Base-by-base conservation (phyloP, 2,329 filamentous ascomycete species). In the Aspergillus sp. region DNA sequence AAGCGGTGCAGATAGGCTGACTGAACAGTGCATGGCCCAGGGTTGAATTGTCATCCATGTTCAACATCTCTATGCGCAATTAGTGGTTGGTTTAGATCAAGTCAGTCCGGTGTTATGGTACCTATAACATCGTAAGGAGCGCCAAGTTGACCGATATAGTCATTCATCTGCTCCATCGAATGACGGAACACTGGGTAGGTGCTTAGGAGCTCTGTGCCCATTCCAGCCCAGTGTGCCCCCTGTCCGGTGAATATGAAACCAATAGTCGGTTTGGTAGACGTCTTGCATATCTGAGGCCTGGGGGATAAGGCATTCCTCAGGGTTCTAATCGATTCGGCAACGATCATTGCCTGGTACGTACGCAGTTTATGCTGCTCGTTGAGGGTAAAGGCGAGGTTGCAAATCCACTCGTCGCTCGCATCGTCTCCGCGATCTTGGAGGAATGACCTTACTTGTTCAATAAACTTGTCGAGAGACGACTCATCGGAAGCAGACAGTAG, bases 191-290 rank as follows among this genome's bases (percentile, higher is more conserved):
- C 44, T 2, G 61, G 64, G 42, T 65, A 71, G 3, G 44, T 24
- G 2, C 53, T 36, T 1, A 74, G 30, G 0, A 74, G 53, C 24
- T 69, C 68, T 7, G 51, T 55, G 12, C 71, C 71, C 72, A 74
- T 74, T 1, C 52, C 62, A 2, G 51, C 39, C 62, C 65, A 74
- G 43, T 75, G 73, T 1, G 71, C 71, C 1, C 73, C 73, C 51
- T 75, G 73, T 1, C 73, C 72, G 0, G 71, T 73, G 54, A 75
- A 75, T 2, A 74, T 62, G 26, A 66, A 66, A 0, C 61, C 57
- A 15, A 62, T 24, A 0, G 2, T 58, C 17, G 64, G 62, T 13
- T 43, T 58, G 5, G 48, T 44, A 4, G 48, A 18, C 17, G 57
- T 36, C 22, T 58, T 56, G 20, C 41, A 42, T n/a, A 59, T 9